These are phyloP conservation scores for Saccharum spontaneum DNA, from an alignment of 176 grass and related monocot genomes.

Conservation along the genomic window DNA sequence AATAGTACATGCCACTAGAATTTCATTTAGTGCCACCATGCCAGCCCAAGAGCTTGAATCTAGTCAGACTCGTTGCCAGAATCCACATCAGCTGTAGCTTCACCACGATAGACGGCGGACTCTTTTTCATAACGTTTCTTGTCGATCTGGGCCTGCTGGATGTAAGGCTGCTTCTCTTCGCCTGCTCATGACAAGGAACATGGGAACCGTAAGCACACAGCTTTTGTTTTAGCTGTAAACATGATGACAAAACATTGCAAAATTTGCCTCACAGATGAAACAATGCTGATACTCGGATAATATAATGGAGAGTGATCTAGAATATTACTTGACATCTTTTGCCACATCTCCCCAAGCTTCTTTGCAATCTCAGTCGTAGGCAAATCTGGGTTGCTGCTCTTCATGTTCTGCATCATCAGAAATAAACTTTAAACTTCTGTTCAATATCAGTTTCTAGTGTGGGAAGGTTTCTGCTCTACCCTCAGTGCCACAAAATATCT, in stretches of 20 bases:
- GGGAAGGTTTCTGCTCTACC: not conserved
- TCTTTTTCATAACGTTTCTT: constrained; percentile 74
- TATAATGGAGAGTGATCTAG: constrained; percentile 26
- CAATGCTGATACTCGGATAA: not conserved
- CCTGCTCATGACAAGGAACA: constrained; percentile 39
- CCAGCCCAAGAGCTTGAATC: constrained; percentile 1
- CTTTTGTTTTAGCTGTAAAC: not conserved
- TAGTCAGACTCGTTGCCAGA: constrained; percentile 66
- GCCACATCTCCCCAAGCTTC: constrained; percentile 87
- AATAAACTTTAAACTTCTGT: constrained; percentile 23
- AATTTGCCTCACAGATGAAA: not conserved
- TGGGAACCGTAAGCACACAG: constrained; percentile 1
- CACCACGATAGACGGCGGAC: constrained; percentile 61
- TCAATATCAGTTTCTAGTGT: not conserved
- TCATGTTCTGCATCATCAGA: constrained; percentile 62
- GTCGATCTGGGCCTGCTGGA: constrained; percentile 69
- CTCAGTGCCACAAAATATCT: not conserved
- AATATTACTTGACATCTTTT: constrained; percentile 85
- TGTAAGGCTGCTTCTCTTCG: constrained; percentile 73
- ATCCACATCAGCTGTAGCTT: constrained; percentile 40
- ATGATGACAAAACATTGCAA: not conserved
- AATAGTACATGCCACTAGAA: not conserved
- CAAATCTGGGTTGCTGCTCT: constrained; percentile 66
- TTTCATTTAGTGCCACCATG: not conserved
- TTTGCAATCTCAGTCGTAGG: constrained; percentile 67